phyloP scores from a whole-genome alignment of 169 alveolate genomes.

The Plasmodium ovale region DNA sequence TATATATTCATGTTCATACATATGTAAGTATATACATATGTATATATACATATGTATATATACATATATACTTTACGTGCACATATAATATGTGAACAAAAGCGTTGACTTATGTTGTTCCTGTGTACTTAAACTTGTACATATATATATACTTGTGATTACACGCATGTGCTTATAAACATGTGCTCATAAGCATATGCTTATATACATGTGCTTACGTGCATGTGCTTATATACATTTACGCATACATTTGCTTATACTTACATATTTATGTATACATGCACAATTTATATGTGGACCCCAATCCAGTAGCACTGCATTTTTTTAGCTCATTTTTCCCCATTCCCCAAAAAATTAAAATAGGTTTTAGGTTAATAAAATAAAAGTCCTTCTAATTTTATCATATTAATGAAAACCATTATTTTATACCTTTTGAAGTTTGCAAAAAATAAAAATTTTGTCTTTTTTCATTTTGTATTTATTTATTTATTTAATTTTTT shows the following conservation, averaged over 20 bases:
- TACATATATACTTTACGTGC: no score
- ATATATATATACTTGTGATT: slow-evolving; percentile 2
- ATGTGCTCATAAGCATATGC: slow-evolving; percentile 1
- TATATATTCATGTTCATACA: no score
- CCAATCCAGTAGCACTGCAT: not conserved
- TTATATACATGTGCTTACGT: not conserved
- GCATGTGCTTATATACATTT: not conserved
- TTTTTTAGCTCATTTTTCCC: not conserved
- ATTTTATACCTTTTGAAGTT: slow-evolving; percentile 7
- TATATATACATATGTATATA: no score
- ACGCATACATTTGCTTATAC: not conserved
- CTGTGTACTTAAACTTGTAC: no score
- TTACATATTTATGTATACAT: no score
- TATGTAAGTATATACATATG: no score
- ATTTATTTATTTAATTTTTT: not conserved
- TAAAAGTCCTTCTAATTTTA: not conserved
- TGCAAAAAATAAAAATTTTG: slow-evolving; percentile 1
- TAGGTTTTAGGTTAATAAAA: not conserved
- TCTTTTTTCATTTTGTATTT: not conserved
- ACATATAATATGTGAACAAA: no score
- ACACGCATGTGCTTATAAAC: not conserved
- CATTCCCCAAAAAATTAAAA: no score
- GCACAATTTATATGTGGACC: slow-evolving; percentile 1
- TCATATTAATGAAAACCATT: not conserved
- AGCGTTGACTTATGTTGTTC: no score